A percentile compares a stretch with the other conserved stretches of the same genome.
These are phyloP conservation scores for Tricholoma matsutake DNA, from an alignment of 768 basidiomycete genomes.

Conservation along the genomic window DNA sequence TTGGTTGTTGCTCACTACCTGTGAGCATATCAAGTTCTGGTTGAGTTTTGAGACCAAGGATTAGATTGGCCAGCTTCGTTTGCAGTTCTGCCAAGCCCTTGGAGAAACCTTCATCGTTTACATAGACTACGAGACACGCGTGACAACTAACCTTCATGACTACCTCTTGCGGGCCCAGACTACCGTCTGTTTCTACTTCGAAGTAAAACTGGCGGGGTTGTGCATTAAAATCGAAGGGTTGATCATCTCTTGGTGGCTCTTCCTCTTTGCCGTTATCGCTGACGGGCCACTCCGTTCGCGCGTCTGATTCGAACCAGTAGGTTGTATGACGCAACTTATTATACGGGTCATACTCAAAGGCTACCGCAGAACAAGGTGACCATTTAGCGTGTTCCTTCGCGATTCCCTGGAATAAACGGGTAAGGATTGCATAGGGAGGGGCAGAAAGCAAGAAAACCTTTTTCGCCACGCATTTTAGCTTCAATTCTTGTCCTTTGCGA, in stretches of 20 bases:
- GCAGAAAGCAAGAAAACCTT: slow-evolving; percentile 53
- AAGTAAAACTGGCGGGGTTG: slow-evolving; percentile 91
- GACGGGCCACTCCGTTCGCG: slow-evolving; percentile 86
- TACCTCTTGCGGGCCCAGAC: slow-evolving; percentile 83
- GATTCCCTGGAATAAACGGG: slow-evolving; percentile 65
- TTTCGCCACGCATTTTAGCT: slow-evolving; percentile 82
- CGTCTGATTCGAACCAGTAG: slow-evolving; percentile 88
- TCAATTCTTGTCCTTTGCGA: slow-evolving; percentile 90
- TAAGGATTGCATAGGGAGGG: neutral
- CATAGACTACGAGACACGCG: slow-evolving; percentile 1
- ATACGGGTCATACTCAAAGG: slow-evolving; percentile 97
- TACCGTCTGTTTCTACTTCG: slow-evolving; percentile 93
- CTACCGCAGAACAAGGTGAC: slow-evolving; percentile 93
- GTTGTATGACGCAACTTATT: slow-evolving; percentile 96
- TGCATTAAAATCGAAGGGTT: slow-evolving; percentile 84
- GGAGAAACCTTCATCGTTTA: neutral
- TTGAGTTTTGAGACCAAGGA: slow-evolving; percentile 67
- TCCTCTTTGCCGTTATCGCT: slow-evolving; percentile 85
- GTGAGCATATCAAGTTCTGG: slow-evolving; percentile 54
- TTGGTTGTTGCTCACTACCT: slow-evolving; percentile 34
- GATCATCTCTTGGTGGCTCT: slow-evolving; percentile 74
- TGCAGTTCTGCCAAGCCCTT: slow-evolving; percentile 79
- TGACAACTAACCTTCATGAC: slow-evolving; percentile 65
- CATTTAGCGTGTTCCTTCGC: slow-evolving; percentile 99
- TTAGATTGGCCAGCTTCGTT: slow-evolving; percentile 75